Percentiles rank a stretch among this genome's conserved stretches.
These are phyloP conservation scores for Ogataea corticis DNA, from an alignment of 805 yeast species.

Conservation along the genomic window DNA sequence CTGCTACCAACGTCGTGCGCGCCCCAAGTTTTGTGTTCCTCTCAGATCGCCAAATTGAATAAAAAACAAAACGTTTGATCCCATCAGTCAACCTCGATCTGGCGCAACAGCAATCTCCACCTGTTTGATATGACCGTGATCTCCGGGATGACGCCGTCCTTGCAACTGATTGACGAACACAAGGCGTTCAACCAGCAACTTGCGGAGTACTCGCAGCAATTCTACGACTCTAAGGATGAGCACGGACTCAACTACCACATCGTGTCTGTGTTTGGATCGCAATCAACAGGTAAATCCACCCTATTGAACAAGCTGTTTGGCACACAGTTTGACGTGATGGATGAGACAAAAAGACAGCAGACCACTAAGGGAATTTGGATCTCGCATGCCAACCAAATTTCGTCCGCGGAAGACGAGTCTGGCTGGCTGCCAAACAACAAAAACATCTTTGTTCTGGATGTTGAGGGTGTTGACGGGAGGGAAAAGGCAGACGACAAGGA, in stretches of 20 bases:
- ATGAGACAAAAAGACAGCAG: conserved; percentile 80
- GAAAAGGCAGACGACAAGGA: conserved; percentile 99
- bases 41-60: no score
- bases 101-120: not conserved
- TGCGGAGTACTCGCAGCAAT: conserved; percentile 31
- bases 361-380: conserved; percentile 88
- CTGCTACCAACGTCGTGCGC: conserved; percentile 4
- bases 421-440: conserved; percentile 19
- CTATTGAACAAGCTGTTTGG: conserved; percentile 81
- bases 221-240: conserved; percentile 32
- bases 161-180: conserved; percentile 64
- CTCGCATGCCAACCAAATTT: conserved; percentile 52
- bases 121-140: not conserved
- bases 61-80: no score
- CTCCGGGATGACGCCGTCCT: conserved; percentile 33
- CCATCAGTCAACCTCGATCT: not conserved
- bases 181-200: conserved; percentile 49
- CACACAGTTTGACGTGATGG: conserved; percentile 92
- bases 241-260: conserved; percentile 80
- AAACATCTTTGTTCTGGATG: conserved; percentile 81
- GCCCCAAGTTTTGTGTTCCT: no score
- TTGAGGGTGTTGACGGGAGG: conserved; percentile 98
- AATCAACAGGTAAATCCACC: conserved; percentile 95
- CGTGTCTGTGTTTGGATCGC: conserved; percentile 95
- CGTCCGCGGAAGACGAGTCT: conserved; percentile 18